A percentile compares a stretch with the other conserved stretches of the same genome.
Evolutionary conservation across 108 stramenopile genomes (phyloP).

Genomic region (Skeletonema costatum): DNA sequence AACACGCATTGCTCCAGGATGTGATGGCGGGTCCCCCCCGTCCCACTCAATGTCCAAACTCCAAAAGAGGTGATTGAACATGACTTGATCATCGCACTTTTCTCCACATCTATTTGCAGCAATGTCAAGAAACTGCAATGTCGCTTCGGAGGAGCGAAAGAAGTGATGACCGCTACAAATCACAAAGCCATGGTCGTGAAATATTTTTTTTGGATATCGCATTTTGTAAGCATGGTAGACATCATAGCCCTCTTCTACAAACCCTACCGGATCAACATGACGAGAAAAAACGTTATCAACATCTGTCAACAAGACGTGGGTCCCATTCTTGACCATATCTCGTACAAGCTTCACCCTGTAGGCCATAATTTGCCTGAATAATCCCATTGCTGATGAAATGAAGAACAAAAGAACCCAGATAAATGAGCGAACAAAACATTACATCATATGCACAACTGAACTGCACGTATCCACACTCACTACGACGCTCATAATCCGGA

Average conservation of each 20-base stretch:
- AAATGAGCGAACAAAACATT: too few species aligned
- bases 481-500: background rate
- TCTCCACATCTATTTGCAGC: conserved; percentile 35
- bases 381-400: background rate
- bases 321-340: conserved; percentile 36
- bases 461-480: too few species aligned
- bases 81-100: conserved; percentile 63
- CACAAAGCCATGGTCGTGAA: conserved; percentile 39
- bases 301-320: conserved; percentile 51
- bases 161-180: conserved; percentile 57
- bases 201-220: conserved; percentile 34
- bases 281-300: conserved; percentile 58
- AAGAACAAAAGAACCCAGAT: too few species aligned
- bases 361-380: conserved; percentile 9
- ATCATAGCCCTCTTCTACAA: conserved; percentile 38
- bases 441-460: too few species aligned
- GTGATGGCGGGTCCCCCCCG: conserved; percentile 1
- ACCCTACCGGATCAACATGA: conserved; percentile 26
- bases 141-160: conserved; percentile 35
- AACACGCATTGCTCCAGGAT: background rate
- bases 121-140: conserved; percentile 38
- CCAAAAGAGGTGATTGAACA: conserved; percentile 37
- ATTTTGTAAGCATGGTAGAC: conserved; percentile 54
- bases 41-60: conserved; percentile 44
- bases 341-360: conserved; percentile 31